Conservation (phyloP, 2,329 filamentous ascomycete species). For the Achaetomium macrosporum region DNA sequence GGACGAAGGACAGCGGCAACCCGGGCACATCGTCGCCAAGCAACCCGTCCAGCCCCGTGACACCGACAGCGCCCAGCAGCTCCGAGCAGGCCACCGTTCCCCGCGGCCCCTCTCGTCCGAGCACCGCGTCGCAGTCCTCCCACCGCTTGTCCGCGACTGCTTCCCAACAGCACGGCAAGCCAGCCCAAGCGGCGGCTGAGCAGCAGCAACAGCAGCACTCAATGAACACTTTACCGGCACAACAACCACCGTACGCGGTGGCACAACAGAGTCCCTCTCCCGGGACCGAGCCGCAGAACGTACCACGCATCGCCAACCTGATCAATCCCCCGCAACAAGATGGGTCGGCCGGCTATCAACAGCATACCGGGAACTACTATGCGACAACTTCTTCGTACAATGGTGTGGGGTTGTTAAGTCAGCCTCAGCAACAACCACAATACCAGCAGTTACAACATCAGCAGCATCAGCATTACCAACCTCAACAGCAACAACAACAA, state of each 20-base stretch:
- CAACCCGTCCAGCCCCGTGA: conserved; percentile 56
- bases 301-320: conserved; percentile 76
- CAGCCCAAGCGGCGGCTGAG: conserved; percentile 24
- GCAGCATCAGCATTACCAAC: conserved; percentile 20
- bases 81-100: conserved; percentile 32
- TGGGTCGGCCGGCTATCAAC: conserved; percentile 30
- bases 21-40: conserved; percentile 62
- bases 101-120: conserved; percentile 26
- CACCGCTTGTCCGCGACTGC: conserved; percentile 11
- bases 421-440: conserved; percentile 32
- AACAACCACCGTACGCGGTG: conserved; percentile 27
- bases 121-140: conserved; percentile 14
- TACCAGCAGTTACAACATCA: conserved; percentile 15
- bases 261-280: conserved; percentile 33
- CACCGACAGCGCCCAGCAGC: neutral
- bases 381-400: conserved; percentile 17
- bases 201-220: conserved; percentile 17
- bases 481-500: conserved; percentile 19
- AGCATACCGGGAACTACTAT: conserved; percentile 20
- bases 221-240: conserved; percentile 31
- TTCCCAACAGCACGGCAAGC: conserved; percentile 26
- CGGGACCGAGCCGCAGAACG: conserved; percentile 57
- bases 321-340: conserved; percentile 60
- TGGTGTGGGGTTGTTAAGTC: conserved; percentile 21
- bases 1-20: conserved; percentile 85